These are phyloP conservation scores for Fusarium sambucinum DNA, from an alignment of 2,329 filamentous ascomycete genomes.

Conservation along the genomic window DNA sequence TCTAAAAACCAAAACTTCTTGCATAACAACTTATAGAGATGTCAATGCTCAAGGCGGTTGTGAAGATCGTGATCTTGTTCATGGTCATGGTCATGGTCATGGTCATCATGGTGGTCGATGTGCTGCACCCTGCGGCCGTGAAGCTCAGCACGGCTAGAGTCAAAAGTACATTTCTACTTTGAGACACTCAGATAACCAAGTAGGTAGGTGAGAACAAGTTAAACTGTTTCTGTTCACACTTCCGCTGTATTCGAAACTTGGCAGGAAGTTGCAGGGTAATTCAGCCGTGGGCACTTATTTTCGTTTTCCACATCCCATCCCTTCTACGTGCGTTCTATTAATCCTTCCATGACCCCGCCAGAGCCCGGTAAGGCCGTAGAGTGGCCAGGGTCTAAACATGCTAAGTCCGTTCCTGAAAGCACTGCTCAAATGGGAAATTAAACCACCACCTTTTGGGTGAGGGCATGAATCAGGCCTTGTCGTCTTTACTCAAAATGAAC, in stretches of 20 bases:
- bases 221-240: background rate
- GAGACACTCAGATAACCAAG: conserved; percentile 10
- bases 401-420: conserved; percentile 30
- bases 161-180: conserved; percentile 38
- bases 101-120: conserved; percentile 5
- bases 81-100: no score
- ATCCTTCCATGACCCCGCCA: conserved; percentile 42
- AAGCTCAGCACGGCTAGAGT: conserved; percentile 43
- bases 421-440: conserved; percentile 47
- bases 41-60: conserved; percentile 22
- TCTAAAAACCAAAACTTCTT: background rate
- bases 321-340: conserved; percentile 42
- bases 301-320: background rate
- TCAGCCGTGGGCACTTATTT: conserved; percentile 39
- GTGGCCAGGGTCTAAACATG: conserved; percentile 29
- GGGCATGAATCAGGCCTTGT: conserved; percentile 40
- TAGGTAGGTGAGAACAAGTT: conserved; percentile 5
- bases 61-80: conserved; percentile 21
- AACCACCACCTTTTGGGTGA: conserved; percentile 31
- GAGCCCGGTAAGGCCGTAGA: conserved; percentile 44
- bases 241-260: conserved; percentile 33
- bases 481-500: conserved; percentile 38
- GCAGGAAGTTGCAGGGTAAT: conserved; percentile 33
- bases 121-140: conserved; percentile 43
- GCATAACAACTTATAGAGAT: conserved; percentile 28